Evolutionary conservation across 495 filamentous ascomycete genomes (phyloP), one percentile per base, ranked within the genome.

Genomic region (Cryomyces antarcticus): DNA sequence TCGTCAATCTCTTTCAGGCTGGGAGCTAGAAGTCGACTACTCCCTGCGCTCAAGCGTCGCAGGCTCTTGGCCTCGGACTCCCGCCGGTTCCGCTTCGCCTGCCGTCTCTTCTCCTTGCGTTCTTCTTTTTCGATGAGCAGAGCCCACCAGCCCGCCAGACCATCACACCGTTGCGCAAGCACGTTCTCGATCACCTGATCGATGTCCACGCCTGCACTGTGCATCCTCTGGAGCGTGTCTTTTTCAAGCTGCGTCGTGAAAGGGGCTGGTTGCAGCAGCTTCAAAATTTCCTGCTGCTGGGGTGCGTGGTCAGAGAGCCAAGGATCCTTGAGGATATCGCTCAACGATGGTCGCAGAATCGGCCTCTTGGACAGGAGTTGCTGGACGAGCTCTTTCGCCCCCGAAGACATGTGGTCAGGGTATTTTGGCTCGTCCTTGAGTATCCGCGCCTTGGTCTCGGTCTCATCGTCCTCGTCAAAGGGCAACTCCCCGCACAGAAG

Each of bases 111-210:
- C 46, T 85, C 80, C 57, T 96, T 97, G 4, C 86, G 73, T 57
- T 92, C 80, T 54, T 97, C 89, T 57, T 96, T 96, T 55, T 96
- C 89, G 41, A 96, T 80, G 45, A 96, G 60, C 27, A 97, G 61
- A 12, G 83, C 81, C 89, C 89, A 97, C 89, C 89, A 97, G 7
- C 89, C 89, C 39, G 86, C 86, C 33, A 97, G 62, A 7, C 72
- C 68, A 57, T 97, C 87, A 53, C 92, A 96, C 49, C 79, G 68
- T 52, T 92, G 82, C 6, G 88, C 74, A 9, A 94, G 64, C 27
- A 97, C 89, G 49, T 93, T 85, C 52, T 94, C 86, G 49, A 96
- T 86, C 17, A 97, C 82, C 43, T 80, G 69, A 52, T 97, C 89
- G 44, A 93, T 87, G 57, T 96, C 82, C 30, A 96, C 83, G 0